These are phyloP conservation scores for Aureobasidium lini DNA, from an alignment of 2,329 filamentous ascomycete species.

Conservation along the genomic window DNA sequence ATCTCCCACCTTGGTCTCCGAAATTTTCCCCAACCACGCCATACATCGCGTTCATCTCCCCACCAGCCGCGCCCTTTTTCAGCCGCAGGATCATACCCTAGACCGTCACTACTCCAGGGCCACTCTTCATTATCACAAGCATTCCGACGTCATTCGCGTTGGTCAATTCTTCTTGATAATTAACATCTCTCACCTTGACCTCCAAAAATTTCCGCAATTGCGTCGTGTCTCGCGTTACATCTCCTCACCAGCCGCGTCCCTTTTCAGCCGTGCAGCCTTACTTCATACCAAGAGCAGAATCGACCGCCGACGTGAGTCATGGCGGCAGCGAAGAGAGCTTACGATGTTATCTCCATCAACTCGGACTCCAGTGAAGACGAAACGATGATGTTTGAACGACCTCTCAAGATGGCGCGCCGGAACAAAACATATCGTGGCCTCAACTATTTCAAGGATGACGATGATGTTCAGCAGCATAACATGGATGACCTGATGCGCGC, in stretches of 20 bases:
- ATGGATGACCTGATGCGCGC: background rate
- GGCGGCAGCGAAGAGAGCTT: conserved; percentile 1
- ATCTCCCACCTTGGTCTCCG: too few relatives aligned
- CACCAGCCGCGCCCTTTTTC: too few relatives aligned
- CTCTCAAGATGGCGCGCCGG: background rate
- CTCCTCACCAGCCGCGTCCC: background rate
- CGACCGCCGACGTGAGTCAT: background rate
- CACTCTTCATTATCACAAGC: too few relatives aligned
- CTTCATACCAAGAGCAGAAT: background rate
- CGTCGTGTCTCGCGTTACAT: too few relatives aligned
- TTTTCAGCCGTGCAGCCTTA: background rate
- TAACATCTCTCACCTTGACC: too few relatives aligned
- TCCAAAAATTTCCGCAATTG: too few relatives aligned
- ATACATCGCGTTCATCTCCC: too few relatives aligned
- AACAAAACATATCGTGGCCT: background rate
- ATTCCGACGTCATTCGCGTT: too few relatives aligned
- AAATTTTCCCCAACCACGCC: too few relatives aligned
- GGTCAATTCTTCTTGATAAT: too few relatives aligned
- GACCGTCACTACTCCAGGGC: too few relatives aligned
- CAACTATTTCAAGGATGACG: background rate
- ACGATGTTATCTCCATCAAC: conserved; percentile 5
- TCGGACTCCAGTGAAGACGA: background rate
- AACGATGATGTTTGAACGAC: background rate
- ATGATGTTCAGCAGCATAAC: background rate
- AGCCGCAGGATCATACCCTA: too few relatives aligned